Conservation (phyloP, 768 basidiomycete genomes). For the Tylopilus balloui region DNA sequence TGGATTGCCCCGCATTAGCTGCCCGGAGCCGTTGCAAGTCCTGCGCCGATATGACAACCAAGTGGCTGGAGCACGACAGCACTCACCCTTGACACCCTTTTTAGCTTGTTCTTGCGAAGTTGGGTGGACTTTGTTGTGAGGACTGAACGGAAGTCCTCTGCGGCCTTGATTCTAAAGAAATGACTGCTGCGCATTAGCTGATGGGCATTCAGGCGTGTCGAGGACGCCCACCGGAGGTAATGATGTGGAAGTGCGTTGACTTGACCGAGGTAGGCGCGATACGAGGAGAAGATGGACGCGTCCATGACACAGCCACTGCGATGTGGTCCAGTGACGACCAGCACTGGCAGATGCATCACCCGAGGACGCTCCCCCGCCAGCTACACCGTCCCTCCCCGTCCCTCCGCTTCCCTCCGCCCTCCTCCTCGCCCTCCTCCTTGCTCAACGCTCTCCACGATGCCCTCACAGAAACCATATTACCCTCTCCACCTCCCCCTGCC, state of each 20-base stretch:
- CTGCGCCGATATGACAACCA: constrained; percentile 31
- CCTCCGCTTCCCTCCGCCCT: background rate
- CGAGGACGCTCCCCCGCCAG: constrained; percentile 15
- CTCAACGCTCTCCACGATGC: constrained; percentile 43
- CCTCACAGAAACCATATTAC: constrained; percentile 38
- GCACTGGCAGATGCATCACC: background rate
- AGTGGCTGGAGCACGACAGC: background rate
- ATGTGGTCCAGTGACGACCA: too few relatives aligned
- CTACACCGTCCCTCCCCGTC: constrained; percentile 17
- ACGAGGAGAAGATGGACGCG: constrained; percentile 27
- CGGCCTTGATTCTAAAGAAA: constrained; percentile 59
- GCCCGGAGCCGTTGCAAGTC: constrained; percentile 47
- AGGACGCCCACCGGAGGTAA: constrained; percentile 41
- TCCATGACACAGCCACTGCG: constrained; percentile 19
- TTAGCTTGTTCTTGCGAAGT: constrained; percentile 40
- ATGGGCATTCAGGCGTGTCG: background rate
- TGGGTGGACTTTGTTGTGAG: constrained; percentile 30
- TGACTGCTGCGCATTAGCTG: constrained; percentile 37
- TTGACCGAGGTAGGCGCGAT: constrained; percentile 40
- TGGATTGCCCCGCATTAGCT: constrained; percentile 48
- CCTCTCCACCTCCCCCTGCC: constrained; percentile 42
- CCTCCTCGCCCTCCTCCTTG: constrained; percentile 23
- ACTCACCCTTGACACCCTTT: constrained; percentile 48
- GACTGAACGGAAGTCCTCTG: constrained; percentile 54
- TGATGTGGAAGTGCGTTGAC: constrained; percentile 40